Evolutionary conservation across 129 eudicot genomes (phyloP).

Genomic region (Chrysanthemum lavandulifolium): DNA sequence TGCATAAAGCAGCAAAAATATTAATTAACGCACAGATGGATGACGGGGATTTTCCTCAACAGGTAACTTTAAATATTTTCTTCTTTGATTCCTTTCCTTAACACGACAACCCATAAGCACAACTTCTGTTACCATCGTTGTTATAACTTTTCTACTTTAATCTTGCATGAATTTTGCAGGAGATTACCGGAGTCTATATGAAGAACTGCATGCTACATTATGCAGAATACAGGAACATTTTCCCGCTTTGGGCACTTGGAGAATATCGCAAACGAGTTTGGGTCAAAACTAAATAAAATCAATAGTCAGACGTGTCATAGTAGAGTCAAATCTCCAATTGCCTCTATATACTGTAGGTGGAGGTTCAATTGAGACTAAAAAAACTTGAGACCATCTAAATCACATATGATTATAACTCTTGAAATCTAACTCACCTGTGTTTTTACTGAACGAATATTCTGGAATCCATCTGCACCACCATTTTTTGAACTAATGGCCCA

Average conservation of each 20-base stretch:
- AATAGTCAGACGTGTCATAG: constrained; percentile 9
- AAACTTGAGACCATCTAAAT: too few species aligned
- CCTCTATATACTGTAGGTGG: not conserved
- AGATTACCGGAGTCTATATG: constrained; percentile 45
- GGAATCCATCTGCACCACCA: too few species aligned
- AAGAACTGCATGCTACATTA: constrained; percentile 46
- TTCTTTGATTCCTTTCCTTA: not conserved
- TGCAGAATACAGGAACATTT: constrained; percentile 41
- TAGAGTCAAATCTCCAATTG: not conserved
- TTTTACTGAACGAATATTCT: too few species aligned
- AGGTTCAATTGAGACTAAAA: not conserved
- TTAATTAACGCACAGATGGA: constrained; percentile 41
- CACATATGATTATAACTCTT: too few species aligned
- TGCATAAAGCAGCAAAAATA: constrained; percentile 45
- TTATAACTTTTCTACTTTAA: constrained; percentile 6
- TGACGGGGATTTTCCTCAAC: constrained; percentile 49
- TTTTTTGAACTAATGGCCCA: too few species aligned
- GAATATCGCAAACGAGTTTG: constrained; percentile 47
- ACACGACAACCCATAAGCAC: not conserved
- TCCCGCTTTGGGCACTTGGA: constrained; percentile 52
- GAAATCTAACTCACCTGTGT: too few species aligned
- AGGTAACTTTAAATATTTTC: constrained; percentile 17
- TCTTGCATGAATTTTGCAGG: constrained; percentile 22
- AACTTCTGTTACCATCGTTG: not conserved
- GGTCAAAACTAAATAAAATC: constrained; percentile 21